A percentile compares a stretch with the other conserved stretches of the same genome.
Evolutionary conservation across 2,329 filamentous ascomycete genomes (phyloP).

Genomic region (Zymoseptoria tritici): DNA sequence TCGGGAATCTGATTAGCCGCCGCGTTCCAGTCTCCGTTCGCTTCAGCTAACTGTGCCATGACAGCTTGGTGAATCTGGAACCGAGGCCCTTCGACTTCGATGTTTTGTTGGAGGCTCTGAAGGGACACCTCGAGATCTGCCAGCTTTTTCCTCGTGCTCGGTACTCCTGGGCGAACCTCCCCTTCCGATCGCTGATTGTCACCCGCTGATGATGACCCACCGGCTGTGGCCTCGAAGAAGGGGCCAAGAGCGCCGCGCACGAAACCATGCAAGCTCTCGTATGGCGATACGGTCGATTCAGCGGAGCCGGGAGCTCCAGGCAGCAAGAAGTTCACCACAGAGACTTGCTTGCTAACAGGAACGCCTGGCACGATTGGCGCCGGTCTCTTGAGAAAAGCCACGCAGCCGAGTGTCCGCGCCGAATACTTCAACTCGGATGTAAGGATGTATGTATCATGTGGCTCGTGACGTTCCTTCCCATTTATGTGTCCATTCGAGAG

Average conservation of each 20-base stretch:
- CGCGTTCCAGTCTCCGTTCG: constrained; percentile 57
- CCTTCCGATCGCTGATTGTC: constrained; percentile 68
- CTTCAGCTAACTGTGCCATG: constrained; percentile 72
- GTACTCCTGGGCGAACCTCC: constrained; percentile 88
- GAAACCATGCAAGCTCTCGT: constrained; percentile 85
- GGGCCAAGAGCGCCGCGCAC: constrained; percentile 87
- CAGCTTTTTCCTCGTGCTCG: constrained; percentile 94
- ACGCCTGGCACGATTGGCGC: constrained; percentile 76
- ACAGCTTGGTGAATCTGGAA: constrained; percentile 84
- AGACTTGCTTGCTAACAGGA: constrained; percentile 80
- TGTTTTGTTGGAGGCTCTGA: constrained; percentile 90
- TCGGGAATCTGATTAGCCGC: constrained; percentile 71
- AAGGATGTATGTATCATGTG: constrained; percentile 65
- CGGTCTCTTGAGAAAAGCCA: constrained; percentile 84
- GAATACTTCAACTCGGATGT: constrained; percentile 75
- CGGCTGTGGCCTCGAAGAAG: constrained; percentile 95
- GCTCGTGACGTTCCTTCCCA: constrained; percentile 18
- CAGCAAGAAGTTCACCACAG: constrained; percentile 86
- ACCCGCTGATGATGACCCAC: constrained; percentile 62
- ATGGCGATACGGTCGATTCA: constrained; percentile 64
- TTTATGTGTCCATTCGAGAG: constrained; percentile 43
- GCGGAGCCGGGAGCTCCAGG: constrained; percentile 56
- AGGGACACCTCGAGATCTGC: constrained; percentile 88
- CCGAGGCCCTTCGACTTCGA: constrained; percentile 89
- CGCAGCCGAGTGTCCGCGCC: constrained; percentile 71